A percentile compares a stretch with the other conserved stretches of the same genome.
These are phyloP conservation scores for Logfia minima DNA, from an alignment of 129 eudicot species.

Conservation along the genomic window DNA sequence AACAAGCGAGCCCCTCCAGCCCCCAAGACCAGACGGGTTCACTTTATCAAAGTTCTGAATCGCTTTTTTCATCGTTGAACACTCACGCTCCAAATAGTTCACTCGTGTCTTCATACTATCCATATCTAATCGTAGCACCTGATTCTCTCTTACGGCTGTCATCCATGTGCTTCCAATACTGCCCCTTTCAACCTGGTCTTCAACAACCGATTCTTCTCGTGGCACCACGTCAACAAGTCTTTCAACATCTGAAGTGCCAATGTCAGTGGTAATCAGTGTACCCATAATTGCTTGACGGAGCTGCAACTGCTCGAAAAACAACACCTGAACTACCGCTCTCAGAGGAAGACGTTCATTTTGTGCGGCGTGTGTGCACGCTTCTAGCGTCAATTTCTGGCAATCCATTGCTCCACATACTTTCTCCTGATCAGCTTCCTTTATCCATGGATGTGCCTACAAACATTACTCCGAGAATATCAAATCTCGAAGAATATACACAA, in stretches of 20 bases:
- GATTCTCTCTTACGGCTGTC: constrained; percentile 72
- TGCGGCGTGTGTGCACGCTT: constrained; percentile 98
- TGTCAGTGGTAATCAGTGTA: constrained; percentile 48
- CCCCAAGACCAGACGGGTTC: constrained; percentile 26
- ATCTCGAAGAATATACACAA: background rate
- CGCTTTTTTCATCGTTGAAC: constrained; percentile 78
- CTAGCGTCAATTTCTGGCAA: constrained; percentile 86
- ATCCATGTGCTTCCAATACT: constrained; percentile 45
- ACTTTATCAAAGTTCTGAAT: constrained; percentile 64
- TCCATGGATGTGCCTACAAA: constrained; percentile 89
- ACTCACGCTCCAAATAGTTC: constrained; percentile 79
- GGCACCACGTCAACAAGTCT: constrained; percentile 5
- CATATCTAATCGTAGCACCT: constrained; percentile 87
- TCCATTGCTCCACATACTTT: constrained; percentile 75
- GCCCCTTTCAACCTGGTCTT: constrained; percentile 21
- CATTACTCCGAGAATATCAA: background rate
- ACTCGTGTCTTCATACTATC: constrained; percentile 94
- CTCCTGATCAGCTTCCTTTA: constrained; percentile 70
- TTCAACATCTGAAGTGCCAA: constrained; percentile 4
- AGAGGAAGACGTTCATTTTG: constrained; percentile 97
- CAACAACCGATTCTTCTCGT: constrained; percentile 36
- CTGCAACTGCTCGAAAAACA: constrained; percentile 95
- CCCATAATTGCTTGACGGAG: constrained; percentile 98
- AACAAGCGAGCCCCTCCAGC: constrained; percentile 51
- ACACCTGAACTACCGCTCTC: constrained; percentile 83